Conservation (phyloP, 129 eudicot genomes). For the Flaveria robusta region DNA sequence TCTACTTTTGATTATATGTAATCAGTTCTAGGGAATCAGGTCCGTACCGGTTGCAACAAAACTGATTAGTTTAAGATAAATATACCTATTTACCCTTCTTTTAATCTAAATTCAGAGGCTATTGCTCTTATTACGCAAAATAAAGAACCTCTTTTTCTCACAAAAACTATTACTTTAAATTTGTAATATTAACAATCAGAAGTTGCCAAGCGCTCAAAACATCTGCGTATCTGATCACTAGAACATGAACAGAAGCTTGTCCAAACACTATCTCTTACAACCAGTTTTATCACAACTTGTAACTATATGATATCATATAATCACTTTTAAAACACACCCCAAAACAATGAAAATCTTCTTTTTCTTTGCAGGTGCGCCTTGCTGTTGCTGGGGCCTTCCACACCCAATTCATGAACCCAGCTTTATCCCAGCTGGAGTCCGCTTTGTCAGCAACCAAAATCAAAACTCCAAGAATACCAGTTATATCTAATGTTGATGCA, state of each 20-base stretch:
- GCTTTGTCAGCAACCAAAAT: constrained; percentile 84
- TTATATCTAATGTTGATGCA: constrained; percentile 92
- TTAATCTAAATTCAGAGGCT: not conserved
- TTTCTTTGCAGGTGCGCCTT: constrained; percentile 70
- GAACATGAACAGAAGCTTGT: not conserved
- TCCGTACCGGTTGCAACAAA: too few species aligned
- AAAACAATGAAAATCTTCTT: not conserved
- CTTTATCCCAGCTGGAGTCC: constrained; percentile 88
- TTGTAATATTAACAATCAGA: too few species aligned
- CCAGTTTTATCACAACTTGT: not conserved
- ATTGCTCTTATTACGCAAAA: not conserved
- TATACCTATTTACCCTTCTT: too few species aligned
- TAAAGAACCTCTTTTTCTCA: too few species aligned
- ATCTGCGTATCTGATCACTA: not conserved
- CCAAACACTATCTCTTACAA: too few species aligned
- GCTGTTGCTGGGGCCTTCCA: constrained; percentile 97
- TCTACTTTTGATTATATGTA: not conserved
- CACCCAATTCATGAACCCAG: constrained; percentile 88
- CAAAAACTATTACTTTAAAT: too few species aligned
- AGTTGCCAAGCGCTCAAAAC: not conserved
- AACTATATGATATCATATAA: not conserved
- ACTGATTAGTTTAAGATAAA: too few species aligned
- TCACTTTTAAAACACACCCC: not conserved
- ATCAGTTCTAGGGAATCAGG: too few species aligned
- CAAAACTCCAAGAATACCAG: constrained; percentile 82